phyloP scores from a whole-genome alignment of 1,284 basidiomycete species.

The Sporisorium sorghi region DNA sequence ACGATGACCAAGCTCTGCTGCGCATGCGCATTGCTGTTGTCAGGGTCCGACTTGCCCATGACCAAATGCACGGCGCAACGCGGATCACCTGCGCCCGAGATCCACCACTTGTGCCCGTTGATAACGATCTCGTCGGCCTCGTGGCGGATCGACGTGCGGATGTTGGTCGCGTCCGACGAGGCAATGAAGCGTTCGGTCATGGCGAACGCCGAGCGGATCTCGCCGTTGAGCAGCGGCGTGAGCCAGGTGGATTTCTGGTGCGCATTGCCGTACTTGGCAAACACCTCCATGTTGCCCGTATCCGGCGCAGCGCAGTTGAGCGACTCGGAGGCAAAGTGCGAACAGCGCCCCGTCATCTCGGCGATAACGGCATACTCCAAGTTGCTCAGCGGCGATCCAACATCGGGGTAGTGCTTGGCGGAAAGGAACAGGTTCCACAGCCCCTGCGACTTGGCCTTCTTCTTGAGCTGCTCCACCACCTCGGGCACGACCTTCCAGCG shows the following conservation, averaged over 20 bases:
- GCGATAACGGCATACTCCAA: conserved; percentile 98
- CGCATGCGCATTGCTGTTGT: conserved; percentile 78
- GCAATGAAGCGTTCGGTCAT: conserved; percentile 73
- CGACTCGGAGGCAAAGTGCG: conserved; percentile 83
- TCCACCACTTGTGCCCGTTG: conserved; percentile 99
- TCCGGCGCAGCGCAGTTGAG: conserved; percentile 95
- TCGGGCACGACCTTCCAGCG: conserved; percentile 88
- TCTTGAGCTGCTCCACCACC: conserved; percentile 85
- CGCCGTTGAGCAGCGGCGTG: conserved; percentile 84
- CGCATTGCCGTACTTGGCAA: conserved; percentile 88
- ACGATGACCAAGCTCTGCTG: conserved; percentile 96
- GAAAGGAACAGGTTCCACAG: conserved; percentile 98
- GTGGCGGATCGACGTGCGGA: conserved; percentile 85
- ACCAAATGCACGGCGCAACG: conserved; percentile 89
- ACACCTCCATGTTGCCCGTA: conserved; percentile 86
- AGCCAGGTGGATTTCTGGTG: conserved; percentile 94
- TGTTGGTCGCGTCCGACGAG: conserved; percentile 95
- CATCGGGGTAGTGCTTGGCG: conserved; percentile 84
- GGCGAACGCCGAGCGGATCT: conserved; percentile 81
- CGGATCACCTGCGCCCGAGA: conserved; percentile 95
- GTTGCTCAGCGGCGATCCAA: conserved; percentile 88
- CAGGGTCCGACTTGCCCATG: conserved; percentile 88
- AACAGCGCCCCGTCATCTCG: conserved; percentile 87
- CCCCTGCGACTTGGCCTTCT: conserved; percentile 84
- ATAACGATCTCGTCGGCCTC: conserved; percentile 91